Evolutionary conservation across 352 stramenopile genomes (phyloP).

Genomic region (Pythium aquatile): DNA sequence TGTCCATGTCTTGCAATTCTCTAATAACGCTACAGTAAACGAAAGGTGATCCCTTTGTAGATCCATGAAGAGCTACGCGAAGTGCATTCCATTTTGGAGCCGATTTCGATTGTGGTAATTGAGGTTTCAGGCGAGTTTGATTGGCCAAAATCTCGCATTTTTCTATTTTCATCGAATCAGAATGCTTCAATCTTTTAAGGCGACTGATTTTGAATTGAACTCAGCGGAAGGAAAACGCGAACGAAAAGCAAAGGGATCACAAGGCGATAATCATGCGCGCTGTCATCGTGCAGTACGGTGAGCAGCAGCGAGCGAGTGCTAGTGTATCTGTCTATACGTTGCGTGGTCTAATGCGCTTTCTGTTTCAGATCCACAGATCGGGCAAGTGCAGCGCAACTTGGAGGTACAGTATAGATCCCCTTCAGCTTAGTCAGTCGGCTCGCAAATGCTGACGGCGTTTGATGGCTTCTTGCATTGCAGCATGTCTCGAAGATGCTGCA

Average conservation of each 20-base stretch:
- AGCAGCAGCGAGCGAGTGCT: background rate
- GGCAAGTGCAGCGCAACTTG: conserved; percentile 69
- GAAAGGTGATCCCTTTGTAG: background rate
- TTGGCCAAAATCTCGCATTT: background rate
- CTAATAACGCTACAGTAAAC: conserved; percentile 6
- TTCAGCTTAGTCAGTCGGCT: too few species aligned
- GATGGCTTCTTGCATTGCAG: conserved; percentile 29
- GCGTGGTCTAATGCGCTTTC: background rate
- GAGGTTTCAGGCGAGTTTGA: background rate
- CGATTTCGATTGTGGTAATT: background rate
- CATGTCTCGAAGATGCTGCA: conserved; percentile 66
- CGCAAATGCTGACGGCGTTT: background rate
- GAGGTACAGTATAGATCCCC: conserved; percentile 27
- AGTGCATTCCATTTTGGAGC: background rate
- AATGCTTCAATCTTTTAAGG: too few species aligned
- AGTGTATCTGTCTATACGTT: background rate
- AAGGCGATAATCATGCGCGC: conserved; percentile 42
- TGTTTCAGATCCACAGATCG: conserved; percentile 59
- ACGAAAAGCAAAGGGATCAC: too few species aligned
- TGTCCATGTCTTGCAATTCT: background rate
- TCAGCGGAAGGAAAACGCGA: background rate
- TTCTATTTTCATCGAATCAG: background rate
- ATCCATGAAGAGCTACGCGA: too few species aligned
- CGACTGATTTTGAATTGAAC: background rate
- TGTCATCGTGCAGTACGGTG: conserved; percentile 81